A percentile compares a stretch with the other conserved stretches of the same genome.
These are phyloP conservation scores for Syzygium aqueum DNA, from an alignment of 345 rosid genomes.

Conservation along the genomic window DNA sequence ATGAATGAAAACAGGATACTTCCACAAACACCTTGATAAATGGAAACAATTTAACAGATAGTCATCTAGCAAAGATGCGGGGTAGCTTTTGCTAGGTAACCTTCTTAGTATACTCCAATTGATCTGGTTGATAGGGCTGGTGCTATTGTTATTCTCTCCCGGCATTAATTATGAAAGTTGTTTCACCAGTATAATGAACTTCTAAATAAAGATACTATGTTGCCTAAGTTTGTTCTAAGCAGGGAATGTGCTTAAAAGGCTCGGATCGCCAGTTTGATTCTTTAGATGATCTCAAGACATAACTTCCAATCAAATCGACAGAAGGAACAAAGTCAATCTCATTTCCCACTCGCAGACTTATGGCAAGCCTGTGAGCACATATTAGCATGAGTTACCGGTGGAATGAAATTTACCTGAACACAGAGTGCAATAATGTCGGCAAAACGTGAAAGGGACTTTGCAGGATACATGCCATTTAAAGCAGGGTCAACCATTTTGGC, in stretches of 20 bases:
- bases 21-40: background rate
- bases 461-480: slow-evolving; percentile 96
- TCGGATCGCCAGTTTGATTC: background rate
- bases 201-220: background rate
- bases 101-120: background rate
- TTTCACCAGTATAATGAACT: background rate
- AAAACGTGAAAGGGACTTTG: slow-evolving; percentile 93
- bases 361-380: background rate
- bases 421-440: slow-evolving; percentile 96
- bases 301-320: background rate
- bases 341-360: background rate
- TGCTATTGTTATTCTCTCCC: background rate
- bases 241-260: background rate
- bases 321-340: background rate
- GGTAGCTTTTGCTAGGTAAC: background rate
- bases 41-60: background rate
- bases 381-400: background rate
- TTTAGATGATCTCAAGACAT: background rate
- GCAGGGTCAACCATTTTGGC: slow-evolving; percentile 97
- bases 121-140: background rate
- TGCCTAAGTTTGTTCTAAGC: background rate
- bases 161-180: background rate
- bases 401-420: slow-evolving; percentile 64
- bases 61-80: background rate
- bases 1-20: background rate